phyloP scores from a whole-genome alignment of 768 basidiomycete species.

The Suillus spraguei region DNA sequence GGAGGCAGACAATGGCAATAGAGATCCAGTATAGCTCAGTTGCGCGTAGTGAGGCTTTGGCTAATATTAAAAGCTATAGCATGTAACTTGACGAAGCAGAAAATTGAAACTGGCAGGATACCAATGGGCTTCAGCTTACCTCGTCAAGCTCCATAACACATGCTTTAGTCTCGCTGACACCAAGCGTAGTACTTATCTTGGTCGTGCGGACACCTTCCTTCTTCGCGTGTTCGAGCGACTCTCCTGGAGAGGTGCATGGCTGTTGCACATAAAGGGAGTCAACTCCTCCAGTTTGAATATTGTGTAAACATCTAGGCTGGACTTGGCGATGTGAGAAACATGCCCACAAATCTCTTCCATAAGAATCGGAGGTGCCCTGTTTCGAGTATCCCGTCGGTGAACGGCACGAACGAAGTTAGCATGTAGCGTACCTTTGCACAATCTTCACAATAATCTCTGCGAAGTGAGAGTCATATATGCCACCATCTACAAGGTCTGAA shows the following conservation, averaged over 20 bases:
- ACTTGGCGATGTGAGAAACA: conserved; percentile 83
- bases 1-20: no score
- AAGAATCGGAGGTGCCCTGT: conserved; percentile 90
- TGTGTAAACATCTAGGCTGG: conserved; percentile 97
- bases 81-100: no score
- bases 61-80: no score
- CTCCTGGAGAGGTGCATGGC: conserved; percentile 87
- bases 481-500: conserved; percentile 88
- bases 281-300: conserved; percentile 92
- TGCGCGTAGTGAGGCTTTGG: no score
- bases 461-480: no score
- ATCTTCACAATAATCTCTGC: conserved; percentile 94
- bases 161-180: conserved; percentile 86
- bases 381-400: conserved; percentile 7
- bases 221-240: conserved; percentile 82
- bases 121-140: conserved; percentile 48
- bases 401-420: neutral
- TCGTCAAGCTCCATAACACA: conserved; percentile 82
- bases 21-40: no score
- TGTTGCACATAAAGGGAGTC: conserved; percentile 94
- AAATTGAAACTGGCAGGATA: no score
- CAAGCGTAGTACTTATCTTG: conserved; percentile 98
- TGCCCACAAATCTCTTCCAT: conserved; percentile 93
- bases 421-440: conserved; percentile 77
- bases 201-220: conserved; percentile 82